Percentiles rank a stretch among this genome's conserved stretches.
Conservation (phyloP, 257 asterid species). For the Solanum rostratum region DNA sequence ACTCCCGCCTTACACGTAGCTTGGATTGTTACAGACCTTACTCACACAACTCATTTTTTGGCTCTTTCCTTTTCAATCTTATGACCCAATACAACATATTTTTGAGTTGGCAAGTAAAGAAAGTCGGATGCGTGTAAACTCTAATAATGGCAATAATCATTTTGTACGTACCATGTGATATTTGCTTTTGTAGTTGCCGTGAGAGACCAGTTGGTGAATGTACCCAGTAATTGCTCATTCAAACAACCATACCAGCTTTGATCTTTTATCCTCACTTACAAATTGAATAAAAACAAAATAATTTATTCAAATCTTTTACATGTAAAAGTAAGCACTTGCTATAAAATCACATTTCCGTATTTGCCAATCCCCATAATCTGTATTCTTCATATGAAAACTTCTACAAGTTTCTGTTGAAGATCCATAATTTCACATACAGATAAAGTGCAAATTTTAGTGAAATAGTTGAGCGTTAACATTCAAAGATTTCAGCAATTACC, state of each 20-base stretch:
- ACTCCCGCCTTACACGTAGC: neutral
- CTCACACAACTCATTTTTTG: neutral
- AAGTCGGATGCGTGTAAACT: neutral
- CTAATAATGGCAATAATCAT: neutral
- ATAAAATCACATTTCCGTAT: no score
- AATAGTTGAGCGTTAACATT: neutral
- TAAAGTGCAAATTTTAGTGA: neutral
- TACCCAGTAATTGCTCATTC: neutral
- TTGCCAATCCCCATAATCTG: neutral
- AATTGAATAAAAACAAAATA: neutral
- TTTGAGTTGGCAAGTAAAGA: neutral
- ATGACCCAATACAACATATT: neutral
- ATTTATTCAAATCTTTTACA: neutral
- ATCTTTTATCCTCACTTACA: neutral
- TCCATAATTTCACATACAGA: neutral
- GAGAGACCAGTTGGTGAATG: neutral
- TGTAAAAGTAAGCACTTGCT: no score
- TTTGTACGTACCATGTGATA: neutral
- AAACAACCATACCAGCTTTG: neutral
- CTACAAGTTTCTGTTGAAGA: neutral
- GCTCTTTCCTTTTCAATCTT: neutral
- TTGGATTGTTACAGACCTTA: neutral
- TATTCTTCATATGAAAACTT: neutral
- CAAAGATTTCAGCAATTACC: neutral
- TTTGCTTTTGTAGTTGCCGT: neutral